Evolutionary conservation across 495 filamentous ascomycete species (phyloP).

Genomic region (Aspergillus carlsbadensis): DNA sequence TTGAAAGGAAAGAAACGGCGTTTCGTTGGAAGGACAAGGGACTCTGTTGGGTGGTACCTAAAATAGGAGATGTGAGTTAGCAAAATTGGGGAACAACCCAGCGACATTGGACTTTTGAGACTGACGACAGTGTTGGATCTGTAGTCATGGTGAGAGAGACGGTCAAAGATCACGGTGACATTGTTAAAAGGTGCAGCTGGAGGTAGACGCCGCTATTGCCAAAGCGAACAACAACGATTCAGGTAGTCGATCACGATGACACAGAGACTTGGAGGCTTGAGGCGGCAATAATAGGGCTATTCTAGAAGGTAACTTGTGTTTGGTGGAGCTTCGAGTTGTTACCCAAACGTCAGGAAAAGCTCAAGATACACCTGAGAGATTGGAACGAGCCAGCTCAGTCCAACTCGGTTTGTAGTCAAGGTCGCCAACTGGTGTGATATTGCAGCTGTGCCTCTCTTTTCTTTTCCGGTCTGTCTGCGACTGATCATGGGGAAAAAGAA

Average conservation of each 20-base stretch:
- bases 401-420: not conserved
- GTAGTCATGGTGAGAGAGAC: conserved; percentile 43
- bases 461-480: not conserved
- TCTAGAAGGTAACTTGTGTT: conserved; percentile 6
- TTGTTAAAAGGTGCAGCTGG: conserved; percentile 25
- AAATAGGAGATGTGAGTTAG: conserved; percentile 18
- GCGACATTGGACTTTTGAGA: conserved; percentile 11
- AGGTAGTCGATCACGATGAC: conserved; percentile 9
- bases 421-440: not conserved
- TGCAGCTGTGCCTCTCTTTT: not conserved
- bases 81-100: conserved; percentile 2
- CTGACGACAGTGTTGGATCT: conserved; percentile 42
- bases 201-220: conserved; percentile 13
- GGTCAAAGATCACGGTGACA: conserved; percentile 34
- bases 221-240: conserved; percentile 2
- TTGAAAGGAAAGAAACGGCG: conserved; percentile 72
- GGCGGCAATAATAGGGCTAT: conserved; percentile 7
- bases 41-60: conserved; percentile 58
- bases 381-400: not conserved
- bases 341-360: not conserved
- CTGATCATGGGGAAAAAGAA: not conserved
- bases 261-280: not conserved
- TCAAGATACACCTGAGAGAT: not conserved
- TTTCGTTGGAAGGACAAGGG: conserved; percentile 60
- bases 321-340: not conserved